Percentiles rank a stretch among this genome's conserved stretches.
Conservation (phyloP, 2,329 filamentous ascomycete genomes). For the Trichoderma arundinaceum region DNA sequence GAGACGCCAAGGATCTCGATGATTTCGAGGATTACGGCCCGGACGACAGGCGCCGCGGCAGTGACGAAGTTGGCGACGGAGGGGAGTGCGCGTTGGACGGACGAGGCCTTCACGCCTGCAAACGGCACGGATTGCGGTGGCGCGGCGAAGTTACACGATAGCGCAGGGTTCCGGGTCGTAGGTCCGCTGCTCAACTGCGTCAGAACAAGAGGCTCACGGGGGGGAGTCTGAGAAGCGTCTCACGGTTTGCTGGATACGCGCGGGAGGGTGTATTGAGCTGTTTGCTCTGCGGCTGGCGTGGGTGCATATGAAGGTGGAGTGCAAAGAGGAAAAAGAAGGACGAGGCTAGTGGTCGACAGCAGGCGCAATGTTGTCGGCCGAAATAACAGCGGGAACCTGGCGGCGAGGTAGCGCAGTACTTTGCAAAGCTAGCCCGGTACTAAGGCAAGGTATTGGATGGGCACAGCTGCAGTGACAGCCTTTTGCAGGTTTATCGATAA, state of each 20-base stretch:
- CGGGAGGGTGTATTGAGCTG: slow-evolving; percentile 26
- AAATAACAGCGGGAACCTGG: slow-evolving; percentile 31
- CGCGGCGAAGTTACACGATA: slow-evolving; percentile 32
- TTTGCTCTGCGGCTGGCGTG: slow-evolving; percentile 31
- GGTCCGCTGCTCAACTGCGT: slow-evolving; percentile 21
- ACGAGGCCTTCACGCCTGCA: slow-evolving; percentile 28
- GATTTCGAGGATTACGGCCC: slow-evolving; percentile 6
- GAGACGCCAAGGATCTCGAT: slow-evolving; percentile 7
- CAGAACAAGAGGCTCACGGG: slow-evolving; percentile 19
- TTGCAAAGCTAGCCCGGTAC: slow-evolving; percentile 5
- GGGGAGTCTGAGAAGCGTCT: slow-evolving; percentile 29
- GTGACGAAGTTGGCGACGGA: slow-evolving; percentile 12
- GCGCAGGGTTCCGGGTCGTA: slow-evolving; percentile 31
- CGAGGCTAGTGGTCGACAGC: slow-evolving; percentile 32
- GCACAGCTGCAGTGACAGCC: slow-evolving; percentile 20
- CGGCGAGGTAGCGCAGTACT: slow-evolving; percentile 22
- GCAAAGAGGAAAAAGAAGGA: slow-evolving; percentile 30
- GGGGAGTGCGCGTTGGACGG: slow-evolving; percentile 22
- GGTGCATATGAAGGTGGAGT: slow-evolving; percentile 31
- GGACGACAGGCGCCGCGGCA: slow-evolving; percentile 7
- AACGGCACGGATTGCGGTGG: slow-evolving; percentile 30
- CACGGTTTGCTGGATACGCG: neutral
- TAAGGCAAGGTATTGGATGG: neutral
- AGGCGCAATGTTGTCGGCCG: slow-evolving; percentile 29
- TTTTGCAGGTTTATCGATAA: slow-evolving; percentile 26